Evolutionary conservation across 2,329 filamentous ascomycete genomes (phyloP).

Genomic region (Chrysoporthe austroafricana): DNA sequence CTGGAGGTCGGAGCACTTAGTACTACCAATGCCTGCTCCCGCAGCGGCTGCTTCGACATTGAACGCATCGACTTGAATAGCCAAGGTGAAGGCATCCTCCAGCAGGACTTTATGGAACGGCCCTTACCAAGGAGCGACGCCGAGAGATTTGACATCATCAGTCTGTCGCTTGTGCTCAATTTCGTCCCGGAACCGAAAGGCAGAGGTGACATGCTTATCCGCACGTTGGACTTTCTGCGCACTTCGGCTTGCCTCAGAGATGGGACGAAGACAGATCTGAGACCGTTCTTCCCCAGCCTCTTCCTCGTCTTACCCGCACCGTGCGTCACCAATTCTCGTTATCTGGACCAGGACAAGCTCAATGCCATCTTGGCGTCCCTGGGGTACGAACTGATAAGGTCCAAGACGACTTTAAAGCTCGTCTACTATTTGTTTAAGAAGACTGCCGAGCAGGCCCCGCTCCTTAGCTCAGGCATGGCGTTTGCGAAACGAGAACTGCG

Average conservation of each 20-base stretch:
- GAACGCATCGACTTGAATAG: slow-evolving; percentile 89
- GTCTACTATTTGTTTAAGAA: slow-evolving; percentile 86
- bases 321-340: slow-evolving; percentile 88
- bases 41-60: slow-evolving; percentile 70
- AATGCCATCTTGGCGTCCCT: slow-evolving; percentile 74
- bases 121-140: slow-evolving; percentile 66
- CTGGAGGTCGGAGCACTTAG: slow-evolving; percentile 91
- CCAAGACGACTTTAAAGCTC: slow-evolving; percentile 80
- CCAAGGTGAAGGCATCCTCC: slow-evolving; percentile 76
- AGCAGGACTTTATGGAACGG: slow-evolving; percentile 93
- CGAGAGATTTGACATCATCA: slow-evolving; percentile 85
- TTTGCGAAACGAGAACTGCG: slow-evolving; percentile 79
- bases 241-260: slow-evolving; percentile 32
- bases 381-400: slow-evolving; percentile 68
- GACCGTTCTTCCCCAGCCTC: slow-evolving; percentile 63
- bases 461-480: slow-evolving; percentile 30
- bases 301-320: slow-evolving; percentile 90
- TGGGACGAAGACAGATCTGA: slow-evolving; percentile 21
- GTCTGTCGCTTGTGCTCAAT: slow-evolving; percentile 89
- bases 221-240: slow-evolving; percentile 72
- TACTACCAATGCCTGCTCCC: slow-evolving; percentile 81
- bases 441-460: slow-evolving; percentile 31
- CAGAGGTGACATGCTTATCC: slow-evolving; percentile 83
- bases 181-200: slow-evolving; percentile 79
- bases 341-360: slow-evolving; percentile 74